Conservation (phyloP, 331 rosid genomes). For the Dryas integrifolia region DNA sequence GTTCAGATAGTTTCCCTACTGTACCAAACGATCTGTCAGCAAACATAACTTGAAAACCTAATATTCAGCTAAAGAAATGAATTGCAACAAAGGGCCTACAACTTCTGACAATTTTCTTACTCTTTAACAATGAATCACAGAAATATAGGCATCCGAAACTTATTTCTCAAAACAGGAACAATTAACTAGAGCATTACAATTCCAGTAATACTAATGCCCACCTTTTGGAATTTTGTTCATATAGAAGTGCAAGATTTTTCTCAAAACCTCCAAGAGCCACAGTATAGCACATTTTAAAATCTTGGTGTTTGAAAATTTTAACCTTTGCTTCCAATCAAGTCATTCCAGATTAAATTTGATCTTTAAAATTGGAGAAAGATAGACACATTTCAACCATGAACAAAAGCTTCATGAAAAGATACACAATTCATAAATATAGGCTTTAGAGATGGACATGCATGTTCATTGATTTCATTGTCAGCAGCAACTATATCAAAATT, state of each 20-base stretch:
- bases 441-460: background rate
- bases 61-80: background rate
- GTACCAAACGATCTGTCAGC: background rate
- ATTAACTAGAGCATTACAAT: background rate
- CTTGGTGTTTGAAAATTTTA: background rate
- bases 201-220: background rate
- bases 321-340: background rate
- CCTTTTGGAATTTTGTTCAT: background rate
- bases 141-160: background rate
- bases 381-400: background rate
- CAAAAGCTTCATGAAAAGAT: background rate
- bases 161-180: background rate
- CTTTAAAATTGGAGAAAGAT: background rate
- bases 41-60: background rate
- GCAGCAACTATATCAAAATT: background rate
- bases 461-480: background rate
- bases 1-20: background rate
- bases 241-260: too few relatives aligned
- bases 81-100: background rate
- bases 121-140: background rate
- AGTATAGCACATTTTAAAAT: background rate
- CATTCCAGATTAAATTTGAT: background rate
- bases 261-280: too few relatives aligned
- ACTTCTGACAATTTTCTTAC: background rate
- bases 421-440: background rate